phyloP scores from a whole-genome alignment of 306 rosid genomes.

The Sicyos edulis region DNA sequence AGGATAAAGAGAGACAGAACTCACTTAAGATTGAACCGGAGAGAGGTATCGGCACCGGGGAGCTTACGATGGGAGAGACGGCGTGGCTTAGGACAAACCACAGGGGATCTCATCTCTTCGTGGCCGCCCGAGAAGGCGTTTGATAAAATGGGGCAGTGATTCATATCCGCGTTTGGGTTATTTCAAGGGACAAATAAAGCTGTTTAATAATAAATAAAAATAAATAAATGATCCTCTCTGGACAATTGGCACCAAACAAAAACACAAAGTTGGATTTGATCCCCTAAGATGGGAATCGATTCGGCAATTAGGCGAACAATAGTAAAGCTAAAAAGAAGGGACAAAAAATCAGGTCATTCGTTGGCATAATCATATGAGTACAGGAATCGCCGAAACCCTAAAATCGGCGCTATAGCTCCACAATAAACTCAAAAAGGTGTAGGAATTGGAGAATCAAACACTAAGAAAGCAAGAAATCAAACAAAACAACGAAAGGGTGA shows the following conservation, averaged over 20 bases:
- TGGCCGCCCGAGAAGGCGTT: conserved; percentile 47
- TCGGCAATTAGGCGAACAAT: conserved; percentile 2
- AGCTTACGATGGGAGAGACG: conserved; percentile 47
- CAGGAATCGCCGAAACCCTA: too few relatives aligned
- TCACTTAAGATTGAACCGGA: conserved; percentile 65
- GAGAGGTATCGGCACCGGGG: conserved; percentile 35
- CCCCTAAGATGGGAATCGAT: conserved; percentile 15
- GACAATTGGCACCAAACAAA: too few relatives aligned
- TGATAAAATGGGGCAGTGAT: conserved; percentile 54
- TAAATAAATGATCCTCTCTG: too few relatives aligned
- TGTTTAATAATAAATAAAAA: too few relatives aligned
- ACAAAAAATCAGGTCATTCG: conserved; percentile 12
- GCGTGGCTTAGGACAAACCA: conserved; percentile 92
- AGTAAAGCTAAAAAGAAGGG: neutral
- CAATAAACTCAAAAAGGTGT: too few relatives aligned
- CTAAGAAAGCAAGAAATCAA: too few relatives aligned
- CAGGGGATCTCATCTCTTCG: conserved; percentile 48
- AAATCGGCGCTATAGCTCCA: too few relatives aligned
- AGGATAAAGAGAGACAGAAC: neutral
- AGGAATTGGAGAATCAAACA: too few relatives aligned
- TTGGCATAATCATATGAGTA: too few relatives aligned
- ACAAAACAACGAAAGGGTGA: too few relatives aligned
- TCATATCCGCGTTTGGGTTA: conserved; percentile 39
- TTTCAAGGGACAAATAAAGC: conserved; percentile 15
- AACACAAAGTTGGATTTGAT: conserved; percentile 15